Evolutionary conservation across 257 asterid species (phyloP), one percentile per base, ranked within the genome.

Genomic region (Paraleonurus japonicus): DNA sequence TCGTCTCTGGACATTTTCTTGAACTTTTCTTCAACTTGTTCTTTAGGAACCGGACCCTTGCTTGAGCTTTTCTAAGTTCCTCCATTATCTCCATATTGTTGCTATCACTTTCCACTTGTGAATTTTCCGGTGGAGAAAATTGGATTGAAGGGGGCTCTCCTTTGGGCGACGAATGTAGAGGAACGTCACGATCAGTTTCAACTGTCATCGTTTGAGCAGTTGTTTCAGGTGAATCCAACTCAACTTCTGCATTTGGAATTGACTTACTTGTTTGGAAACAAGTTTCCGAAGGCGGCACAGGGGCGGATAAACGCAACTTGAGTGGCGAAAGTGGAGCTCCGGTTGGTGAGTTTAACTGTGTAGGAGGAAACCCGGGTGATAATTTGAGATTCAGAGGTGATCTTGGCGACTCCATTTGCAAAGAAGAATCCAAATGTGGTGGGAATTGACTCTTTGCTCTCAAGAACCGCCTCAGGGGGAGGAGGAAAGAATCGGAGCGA

Each of bases 131-230:
- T 58, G 65, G 58, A 24, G 71, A 19, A 57, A 65, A 58, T 75
- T 79, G 85, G 85, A 75, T 71, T 61, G 88, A 74, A 82, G 85
- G 80, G 80, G 65, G 82, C 77, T 67, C 23, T 35, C 20, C 22
- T 1, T 19, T 7, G 15, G 45, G 53, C 39, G 53, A 55, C 17
- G 83, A 71, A 32, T 28, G 17, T 28, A 11, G 3, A 41, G 57
- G 19, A 61, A 32, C 8, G 33, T 24, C n/a, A 10, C 12, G 32
- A 33, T 47, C 37, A 15, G 66, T 15, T n/a, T 61, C 73, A 28
- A 57, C 70, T 22, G 75, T 4, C 47, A 16, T 39, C 16, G 55
- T 69, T 55, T 77, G 77, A 69, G 65, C 59, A 51, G n/a, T 20
- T 20, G 58, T 10, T 19, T 50, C 24, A 10, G 67, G 51, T 27